Percentiles rank a stretch among this genome's conserved stretches.
phyloP scores from a whole-genome alignment of 2,329 filamentous ascomycete species.

The Talaromyces verruculosus region DNA sequence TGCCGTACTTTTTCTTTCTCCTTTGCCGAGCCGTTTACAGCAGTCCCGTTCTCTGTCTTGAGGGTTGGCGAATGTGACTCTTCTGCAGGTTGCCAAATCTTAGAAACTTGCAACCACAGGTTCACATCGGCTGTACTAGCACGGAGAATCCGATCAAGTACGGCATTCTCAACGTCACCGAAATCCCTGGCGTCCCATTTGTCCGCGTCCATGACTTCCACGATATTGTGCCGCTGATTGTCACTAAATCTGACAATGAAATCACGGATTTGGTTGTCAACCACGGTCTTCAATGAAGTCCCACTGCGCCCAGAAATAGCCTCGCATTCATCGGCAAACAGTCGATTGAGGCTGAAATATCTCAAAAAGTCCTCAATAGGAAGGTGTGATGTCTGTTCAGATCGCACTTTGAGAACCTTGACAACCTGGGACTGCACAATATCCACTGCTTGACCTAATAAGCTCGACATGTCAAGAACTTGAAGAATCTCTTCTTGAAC shows the following conservation, averaged over 20 bases:
- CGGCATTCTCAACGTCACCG: constrained; percentile 50
- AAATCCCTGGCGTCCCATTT: constrained; percentile 67
- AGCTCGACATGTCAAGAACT: constrained; percentile 64
- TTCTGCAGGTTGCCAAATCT: constrained; percentile 51
- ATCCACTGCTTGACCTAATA: constrained; percentile 66
- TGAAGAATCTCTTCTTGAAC: constrained; percentile 62
- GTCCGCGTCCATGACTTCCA: constrained; percentile 60
- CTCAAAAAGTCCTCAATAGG: constrained; percentile 58
- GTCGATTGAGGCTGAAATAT: constrained; percentile 62
- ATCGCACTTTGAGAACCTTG: constrained; percentile 63
- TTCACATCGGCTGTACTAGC: constrained; percentile 60
- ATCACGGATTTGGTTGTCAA: constrained; percentile 63
- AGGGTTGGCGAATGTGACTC: constrained; percentile 26
- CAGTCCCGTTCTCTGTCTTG: constrained; percentile 38
- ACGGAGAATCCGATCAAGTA: constrained; percentile 57
- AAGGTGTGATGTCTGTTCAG: constrained; percentile 59
- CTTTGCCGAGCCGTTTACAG: constrained; percentile 34
- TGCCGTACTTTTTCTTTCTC: constrained; percentile 65
- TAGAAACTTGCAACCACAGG: constrained; percentile 53
- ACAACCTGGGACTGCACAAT: constrained; percentile 64
- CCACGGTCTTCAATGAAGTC: constrained; percentile 58
- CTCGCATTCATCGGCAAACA: constrained; percentile 67
- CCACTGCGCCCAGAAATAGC: constrained; percentile 64
- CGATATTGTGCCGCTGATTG: constrained; percentile 56
- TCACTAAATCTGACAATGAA: constrained; percentile 61